Conservation (phyloP, 257 asterid species). For the Eustoma russellianum region DNA sequence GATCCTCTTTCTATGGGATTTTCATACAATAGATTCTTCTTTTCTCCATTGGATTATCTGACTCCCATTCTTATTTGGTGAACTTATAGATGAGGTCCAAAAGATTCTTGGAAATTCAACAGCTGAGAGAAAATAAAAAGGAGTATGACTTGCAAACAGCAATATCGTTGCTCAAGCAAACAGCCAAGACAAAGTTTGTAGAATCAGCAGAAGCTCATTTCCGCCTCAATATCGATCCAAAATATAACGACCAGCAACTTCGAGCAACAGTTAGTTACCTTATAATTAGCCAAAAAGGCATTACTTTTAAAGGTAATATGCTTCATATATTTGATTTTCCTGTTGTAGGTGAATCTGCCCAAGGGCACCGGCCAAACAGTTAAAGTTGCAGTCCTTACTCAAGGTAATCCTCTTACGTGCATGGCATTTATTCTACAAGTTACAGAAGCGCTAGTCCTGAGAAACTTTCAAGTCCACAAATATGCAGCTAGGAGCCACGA, state of each 20-base stretch:
- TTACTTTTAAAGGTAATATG: neutral
- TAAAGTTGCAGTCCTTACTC: conserved; percentile 93
- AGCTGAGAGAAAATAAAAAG: conserved; percentile 68
- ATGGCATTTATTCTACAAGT: too few relatives aligned
- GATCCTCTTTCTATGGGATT: too few relatives aligned
- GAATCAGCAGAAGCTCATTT: conserved; percentile 96
- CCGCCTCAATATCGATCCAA: conserved; percentile 95
- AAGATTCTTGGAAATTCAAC: conserved; percentile 92
- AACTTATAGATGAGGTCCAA: conserved; percentile 70
- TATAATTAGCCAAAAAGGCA: neutral
- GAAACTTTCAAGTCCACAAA: too few relatives aligned
- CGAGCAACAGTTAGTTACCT: conserved; percentile 81
- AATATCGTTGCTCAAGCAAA: conserved; percentile 61
- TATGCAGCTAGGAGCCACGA: too few relatives aligned
- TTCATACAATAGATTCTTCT: neutral
- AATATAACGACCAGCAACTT: conserved; percentile 92
- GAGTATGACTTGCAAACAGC: conserved; percentile 82
- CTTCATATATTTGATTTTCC: conserved; percentile 1
- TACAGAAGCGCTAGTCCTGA: too few relatives aligned
- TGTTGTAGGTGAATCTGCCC: conserved; percentile 84
- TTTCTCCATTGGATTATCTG: conserved; percentile 1
- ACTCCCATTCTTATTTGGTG: neutral
- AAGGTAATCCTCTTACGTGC: conserved; percentile 41
- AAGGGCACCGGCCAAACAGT: conserved; percentile 94
- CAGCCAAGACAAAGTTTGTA: conserved; percentile 65